Conservation (phyloP, 768 basidiomycete genomes). For the Amanita muscaria region DNA sequence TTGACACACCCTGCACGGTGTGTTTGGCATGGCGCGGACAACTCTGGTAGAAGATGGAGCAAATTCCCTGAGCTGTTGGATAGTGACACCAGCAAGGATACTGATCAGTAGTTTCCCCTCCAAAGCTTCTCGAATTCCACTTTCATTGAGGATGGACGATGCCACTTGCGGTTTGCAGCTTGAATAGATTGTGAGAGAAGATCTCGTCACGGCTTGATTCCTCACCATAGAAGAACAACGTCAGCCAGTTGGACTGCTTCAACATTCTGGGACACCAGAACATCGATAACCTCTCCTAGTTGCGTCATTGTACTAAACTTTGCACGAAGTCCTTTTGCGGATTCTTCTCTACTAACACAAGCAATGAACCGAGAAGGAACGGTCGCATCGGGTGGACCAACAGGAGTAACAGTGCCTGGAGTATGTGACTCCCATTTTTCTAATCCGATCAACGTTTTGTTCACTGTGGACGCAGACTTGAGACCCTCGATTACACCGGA, state of each 20-base stretch:
- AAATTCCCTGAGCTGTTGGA: slow-evolving; percentile 69
- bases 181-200: slow-evolving; percentile 5
- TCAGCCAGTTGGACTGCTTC: slow-evolving; percentile 64
- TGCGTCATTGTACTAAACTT: slow-evolving; percentile 52
- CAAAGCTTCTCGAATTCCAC: slow-evolving; percentile 76
- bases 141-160: slow-evolving; percentile 56
- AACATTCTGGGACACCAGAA: slow-evolving; percentile 64
- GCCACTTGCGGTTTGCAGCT: slow-evolving; percentile 96
- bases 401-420: slow-evolving; percentile 69
- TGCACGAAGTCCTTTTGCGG: slow-evolving; percentile 52
- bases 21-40: slow-evolving; percentile 97
- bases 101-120: slow-evolving; percentile 90
- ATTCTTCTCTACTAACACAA: slow-evolving; percentile 76
- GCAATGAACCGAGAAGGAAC: slow-evolving; percentile 77
- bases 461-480: slow-evolving; percentile 30
- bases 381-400: slow-evolving; percentile 50
- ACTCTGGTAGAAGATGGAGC: slow-evolving; percentile 73
- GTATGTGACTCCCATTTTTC: slow-evolving; percentile 63
- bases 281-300: slow-evolving; percentile 59
- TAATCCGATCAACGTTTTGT: slow-evolving; percentile 13
- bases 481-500: slow-evolving; percentile 88
- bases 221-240: slow-evolving; percentile 85
- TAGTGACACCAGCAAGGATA: slow-evolving; percentile 94
- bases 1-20: slow-evolving; percentile 79
- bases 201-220: background rate